phyloP scores from a whole-genome alignment of 176 grass and related monocot species.

The Ampelocalamus luodianensis region DNA sequence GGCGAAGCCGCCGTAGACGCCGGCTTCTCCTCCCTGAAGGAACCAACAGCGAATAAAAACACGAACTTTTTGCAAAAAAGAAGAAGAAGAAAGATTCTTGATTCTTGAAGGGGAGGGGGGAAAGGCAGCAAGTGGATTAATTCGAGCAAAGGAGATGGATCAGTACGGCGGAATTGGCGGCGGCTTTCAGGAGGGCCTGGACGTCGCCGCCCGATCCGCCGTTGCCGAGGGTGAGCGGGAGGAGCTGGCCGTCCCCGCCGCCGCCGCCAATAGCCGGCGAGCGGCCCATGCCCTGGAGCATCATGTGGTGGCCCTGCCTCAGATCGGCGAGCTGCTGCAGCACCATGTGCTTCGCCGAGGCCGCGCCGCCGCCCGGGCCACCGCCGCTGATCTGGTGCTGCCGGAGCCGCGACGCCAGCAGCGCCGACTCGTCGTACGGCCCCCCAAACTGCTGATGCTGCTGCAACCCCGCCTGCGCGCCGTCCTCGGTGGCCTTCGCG shows the following conservation, averaged over 20 bases:
- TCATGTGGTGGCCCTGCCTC: conserved; percentile 58
- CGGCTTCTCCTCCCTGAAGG: conserved; percentile 54
- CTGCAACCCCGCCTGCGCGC: conserved; percentile 41
- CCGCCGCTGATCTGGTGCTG: conserved; percentile 82
- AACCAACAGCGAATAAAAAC: conserved; percentile 35
- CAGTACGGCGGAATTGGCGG: conserved; percentile 58
- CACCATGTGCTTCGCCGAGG: conserved; percentile 64
- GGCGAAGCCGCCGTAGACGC: conserved; percentile 59
- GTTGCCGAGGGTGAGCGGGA: conserved; percentile 61
- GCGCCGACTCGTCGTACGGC: conserved; percentile 72
- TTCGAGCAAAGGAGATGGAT: conserved; percentile 5
- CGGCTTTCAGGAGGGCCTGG: conserved; percentile 56
- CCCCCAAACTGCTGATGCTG: conserved; percentile 45
- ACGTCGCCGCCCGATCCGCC: conserved; percentile 54
- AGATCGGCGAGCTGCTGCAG: conserved; percentile 60
- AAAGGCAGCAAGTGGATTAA: conserved; percentile 47
- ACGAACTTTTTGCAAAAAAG: background rate
- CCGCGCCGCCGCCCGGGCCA: conserved; percentile 40
- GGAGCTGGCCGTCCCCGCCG: conserved; percentile 42
- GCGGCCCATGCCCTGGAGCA: conserved; percentile 58
- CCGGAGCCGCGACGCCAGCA: conserved; percentile 72
- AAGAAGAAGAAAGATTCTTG: conserved; percentile 27
- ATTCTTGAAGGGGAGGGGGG: background rate
- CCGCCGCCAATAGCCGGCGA: conserved; percentile 38
- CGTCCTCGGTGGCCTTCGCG: conserved; percentile 33